phyloP scores from a whole-genome alignment of 495 filamentous ascomycete species.

The Aspergillus hancockii region DNA sequence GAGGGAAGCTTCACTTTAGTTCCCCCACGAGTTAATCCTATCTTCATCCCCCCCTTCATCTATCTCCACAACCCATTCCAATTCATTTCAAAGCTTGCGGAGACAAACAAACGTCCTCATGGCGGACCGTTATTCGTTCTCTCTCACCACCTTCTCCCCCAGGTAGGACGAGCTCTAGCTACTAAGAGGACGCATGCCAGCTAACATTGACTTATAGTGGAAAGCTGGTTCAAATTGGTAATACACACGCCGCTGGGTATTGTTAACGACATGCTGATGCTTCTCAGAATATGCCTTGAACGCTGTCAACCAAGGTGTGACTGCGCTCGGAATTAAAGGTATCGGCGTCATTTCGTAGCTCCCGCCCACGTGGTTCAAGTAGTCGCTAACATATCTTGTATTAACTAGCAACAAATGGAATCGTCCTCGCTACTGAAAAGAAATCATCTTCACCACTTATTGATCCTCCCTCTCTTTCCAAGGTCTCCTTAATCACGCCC shows the following conservation, averaged over 20 bases:
- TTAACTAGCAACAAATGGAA: conserved; percentile 85
- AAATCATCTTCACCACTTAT: conserved; percentile 96
- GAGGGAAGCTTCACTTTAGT: conserved; percentile 21
- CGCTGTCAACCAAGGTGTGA: conserved; percentile 98
- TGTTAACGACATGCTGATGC: conserved; percentile 15
- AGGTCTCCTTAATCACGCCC: conserved; percentile 95
- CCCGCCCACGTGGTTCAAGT: neutral
- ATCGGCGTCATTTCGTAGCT: conserved; percentile 13
- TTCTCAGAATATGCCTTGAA: conserved; percentile 96
- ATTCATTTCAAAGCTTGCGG: conserved; percentile 19
- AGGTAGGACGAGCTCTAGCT: conserved; percentile 64
- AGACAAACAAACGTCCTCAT: conserved; percentile 49
- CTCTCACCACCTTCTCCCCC: conserved; percentile 97
- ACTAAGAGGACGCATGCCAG: conserved; percentile 15
- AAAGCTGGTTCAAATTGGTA: conserved; percentile 81
- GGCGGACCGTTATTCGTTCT: conserved; percentile 99
- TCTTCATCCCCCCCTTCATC: conserved; percentile 16
- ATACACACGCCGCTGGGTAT: conserved; percentile 8
- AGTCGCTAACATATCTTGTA: conserved; percentile 14
- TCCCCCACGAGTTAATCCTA: conserved; percentile 9
- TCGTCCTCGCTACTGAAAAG: conserved; percentile 99
- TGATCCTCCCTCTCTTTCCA: conserved; percentile 90
- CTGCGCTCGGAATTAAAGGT: conserved; percentile 98
- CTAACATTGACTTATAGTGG: conserved; percentile 67
- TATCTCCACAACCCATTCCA: conserved; percentile 17